Percentiles rank a stretch among this genome's conserved stretches.
These are phyloP conservation scores for Phytophthora rubi DNA, from an alignment of 352 stramenopile genomes.

Conservation along the genomic window DNA sequence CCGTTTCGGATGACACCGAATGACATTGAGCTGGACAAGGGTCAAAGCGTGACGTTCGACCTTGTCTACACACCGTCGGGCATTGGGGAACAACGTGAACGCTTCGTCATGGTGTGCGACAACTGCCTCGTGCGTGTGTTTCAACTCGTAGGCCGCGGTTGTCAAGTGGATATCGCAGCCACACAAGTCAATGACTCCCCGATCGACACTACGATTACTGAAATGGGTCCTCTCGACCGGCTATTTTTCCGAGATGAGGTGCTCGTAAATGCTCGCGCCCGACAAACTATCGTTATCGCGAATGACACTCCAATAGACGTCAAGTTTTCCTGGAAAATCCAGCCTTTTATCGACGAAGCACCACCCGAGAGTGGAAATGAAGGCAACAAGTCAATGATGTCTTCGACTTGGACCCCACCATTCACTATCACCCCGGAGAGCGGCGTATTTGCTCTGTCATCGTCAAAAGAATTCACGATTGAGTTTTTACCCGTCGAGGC, in stretches of 20 bases:
- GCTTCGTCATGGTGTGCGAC: conserved; percentile 85
- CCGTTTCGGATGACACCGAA: conserved; percentile 66
- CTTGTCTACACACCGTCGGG: conserved; percentile 63
- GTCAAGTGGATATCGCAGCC: conserved; percentile 67
- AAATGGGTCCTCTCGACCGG: conserved; percentile 55
- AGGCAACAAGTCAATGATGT: conserved; percentile 12
- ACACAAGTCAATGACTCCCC: conserved; percentile 48
- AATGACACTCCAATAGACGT: conserved; percentile 79
- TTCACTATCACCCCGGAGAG: conserved; percentile 48
- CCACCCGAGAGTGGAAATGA: neutral
- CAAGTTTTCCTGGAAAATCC: conserved; percentile 60
- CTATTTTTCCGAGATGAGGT: conserved; percentile 59
- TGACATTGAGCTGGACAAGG: conserved; percentile 56
- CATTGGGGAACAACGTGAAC: conserved; percentile 64
- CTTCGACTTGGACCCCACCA: conserved; percentile 28
- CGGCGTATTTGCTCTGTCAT: conserved; percentile 53
- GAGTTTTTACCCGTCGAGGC: conserved; percentile 47
- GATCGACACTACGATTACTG: conserved; percentile 51
- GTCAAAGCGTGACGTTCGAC: conserved; percentile 48
- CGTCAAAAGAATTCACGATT: conserved; percentile 50
- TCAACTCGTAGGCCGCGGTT: conserved; percentile 68
- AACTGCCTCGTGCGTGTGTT: conserved; percentile 84
- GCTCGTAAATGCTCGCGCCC: conserved; percentile 35
- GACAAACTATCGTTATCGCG: conserved; percentile 53
- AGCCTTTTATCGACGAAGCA: conserved; percentile 11